phyloP scores from a whole-genome alignment of 441 rosid genomes.

The Arabidopsis lyrata region DNA sequence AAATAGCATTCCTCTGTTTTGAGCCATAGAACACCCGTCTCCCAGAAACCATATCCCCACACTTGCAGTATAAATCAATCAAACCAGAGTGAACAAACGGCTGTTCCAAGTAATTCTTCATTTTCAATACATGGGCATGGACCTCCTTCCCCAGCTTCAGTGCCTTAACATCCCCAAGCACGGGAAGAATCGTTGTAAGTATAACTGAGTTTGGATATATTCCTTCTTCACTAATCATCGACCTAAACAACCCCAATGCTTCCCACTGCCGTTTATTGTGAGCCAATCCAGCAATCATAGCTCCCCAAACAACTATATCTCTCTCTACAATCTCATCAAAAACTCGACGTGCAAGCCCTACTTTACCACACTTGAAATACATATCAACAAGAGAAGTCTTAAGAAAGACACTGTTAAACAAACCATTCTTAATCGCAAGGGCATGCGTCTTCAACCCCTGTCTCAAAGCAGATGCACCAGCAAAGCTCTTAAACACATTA shows the following conservation, averaged over 20 bases:
- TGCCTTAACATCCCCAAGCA: conserved; percentile 66
- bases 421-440: conserved; percentile 74
- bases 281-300: conserved; percentile 82
- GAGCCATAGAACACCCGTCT: conserved; percentile 75
- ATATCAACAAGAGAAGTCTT: conserved; percentile 75
- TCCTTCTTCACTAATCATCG: conserved; percentile 76
- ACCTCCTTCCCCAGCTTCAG: conserved; percentile 71
- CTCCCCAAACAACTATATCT: conserved; percentile 81
- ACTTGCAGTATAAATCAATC: conserved; percentile 87
- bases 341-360: conserved; percentile 59
- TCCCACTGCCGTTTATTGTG: conserved; percentile 70
- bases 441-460: conserved; percentile 84
- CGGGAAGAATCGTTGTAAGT: conserved; percentile 68
- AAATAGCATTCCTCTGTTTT: conserved; percentile 66
- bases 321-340: conserved; percentile 71
- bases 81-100: conserved; percentile 69
- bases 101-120: conserved; percentile 54
- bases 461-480: conserved; percentile 74
- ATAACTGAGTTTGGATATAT: conserved; percentile 70
- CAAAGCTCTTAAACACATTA: conserved; percentile 79
- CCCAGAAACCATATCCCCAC: conserved; percentile 73
- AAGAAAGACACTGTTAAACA: conserved; percentile 57
- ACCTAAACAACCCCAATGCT: conserved; percentile 63
- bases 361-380: conserved; percentile 82
- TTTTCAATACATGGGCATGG: conserved; percentile 72